Conservation (phyloP, 192 early-diverging fungal species). For the Coemansia sp. region DNA sequence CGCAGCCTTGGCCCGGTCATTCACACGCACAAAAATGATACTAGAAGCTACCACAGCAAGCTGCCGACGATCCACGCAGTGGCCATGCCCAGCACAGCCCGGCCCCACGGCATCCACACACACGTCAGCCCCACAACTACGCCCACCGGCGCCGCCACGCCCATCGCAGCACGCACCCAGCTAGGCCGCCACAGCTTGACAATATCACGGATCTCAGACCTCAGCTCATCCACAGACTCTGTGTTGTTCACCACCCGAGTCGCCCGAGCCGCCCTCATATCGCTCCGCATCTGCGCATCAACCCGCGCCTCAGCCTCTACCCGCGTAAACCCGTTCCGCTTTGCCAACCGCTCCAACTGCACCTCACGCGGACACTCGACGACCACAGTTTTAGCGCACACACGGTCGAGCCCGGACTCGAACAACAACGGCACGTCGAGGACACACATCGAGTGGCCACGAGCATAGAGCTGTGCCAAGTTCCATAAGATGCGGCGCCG, state of each 20-base stretch:
- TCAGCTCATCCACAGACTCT: constrained; percentile 56
- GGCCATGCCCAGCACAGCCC: constrained; percentile 31
- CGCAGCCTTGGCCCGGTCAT: too few relatives aligned
- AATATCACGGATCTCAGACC: constrained; percentile 17
- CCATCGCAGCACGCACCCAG: constrained; percentile 14
- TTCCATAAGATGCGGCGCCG: constrained; percentile 75
- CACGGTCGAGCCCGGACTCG: constrained; percentile 75
- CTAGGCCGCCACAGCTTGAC: constrained; percentile 36
- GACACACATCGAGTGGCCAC: constrained; percentile 68
- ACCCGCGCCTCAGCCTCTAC: constrained; percentile 72
- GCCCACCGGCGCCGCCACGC: constrained; percentile 39
- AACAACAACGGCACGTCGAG: constrained; percentile 93
- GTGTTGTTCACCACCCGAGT: constrained; percentile 87
- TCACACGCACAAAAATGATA: too few relatives aligned
- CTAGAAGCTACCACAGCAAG: not conserved
- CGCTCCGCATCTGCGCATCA: constrained; percentile 79
- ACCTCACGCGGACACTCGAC: constrained; percentile 69
- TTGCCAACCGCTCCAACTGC: constrained; percentile 74
- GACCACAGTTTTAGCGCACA: constrained; percentile 72
- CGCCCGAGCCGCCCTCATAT: constrained; percentile 74
- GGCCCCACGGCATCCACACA: constrained; percentile 18
- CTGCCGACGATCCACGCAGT: constrained; percentile 24
- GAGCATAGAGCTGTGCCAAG: constrained; percentile 68
- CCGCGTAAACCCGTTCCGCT: constrained; percentile 62
- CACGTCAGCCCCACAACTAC: constrained; percentile 23